A percentile compares a stretch with the other conserved stretches of the same genome.
phyloP scores from a whole-genome alignment of 2,329 filamentous ascomycete genomes.

The Spiromastix sp. region DNA sequence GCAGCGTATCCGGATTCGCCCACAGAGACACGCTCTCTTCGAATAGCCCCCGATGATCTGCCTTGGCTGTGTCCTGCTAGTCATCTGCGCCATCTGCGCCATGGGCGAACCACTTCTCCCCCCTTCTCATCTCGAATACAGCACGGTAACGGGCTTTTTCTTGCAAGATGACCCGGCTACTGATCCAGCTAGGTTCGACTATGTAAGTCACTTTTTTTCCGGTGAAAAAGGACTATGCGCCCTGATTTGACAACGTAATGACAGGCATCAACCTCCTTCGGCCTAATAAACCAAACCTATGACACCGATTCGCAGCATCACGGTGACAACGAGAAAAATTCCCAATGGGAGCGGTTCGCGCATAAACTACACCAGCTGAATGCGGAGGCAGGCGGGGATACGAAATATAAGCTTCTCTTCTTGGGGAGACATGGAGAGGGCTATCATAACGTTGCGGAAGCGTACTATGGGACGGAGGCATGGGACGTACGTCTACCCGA shows the following conservation, averaged over 20 bases:
- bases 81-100: no score
- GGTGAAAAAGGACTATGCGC: not conserved
- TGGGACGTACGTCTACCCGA: slow-evolving; percentile 43
- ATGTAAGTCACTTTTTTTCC: slow-evolving; percentile 23
- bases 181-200: slow-evolving; percentile 38
- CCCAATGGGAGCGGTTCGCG: slow-evolving; percentile 47
- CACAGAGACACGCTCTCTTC: no score
- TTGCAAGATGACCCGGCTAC: slow-evolving; percentile 40
- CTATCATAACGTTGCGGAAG: slow-evolving; percentile 51
- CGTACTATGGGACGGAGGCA: slow-evolving; percentile 45
- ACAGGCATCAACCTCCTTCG: slow-evolving; percentile 27
- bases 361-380: slow-evolving; percentile 40
- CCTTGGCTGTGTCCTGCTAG: no score
- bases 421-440: slow-evolving; percentile 53
- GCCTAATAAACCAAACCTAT: slow-evolving; percentile 39
- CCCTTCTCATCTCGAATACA: slow-evolving; percentile 23
- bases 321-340: no score
- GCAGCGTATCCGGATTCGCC: no score
- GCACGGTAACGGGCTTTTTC: slow-evolving; percentile 39
- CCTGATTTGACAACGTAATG: not conserved
- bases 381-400: slow-evolving; percentile 22
- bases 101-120: no score
- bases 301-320: slow-evolving; percentile 25
- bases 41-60: no score
- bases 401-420: slow-evolving; percentile 46